Base-by-base conservation (phyloP, 371 early-diverging fungal species). In the Coemansia sp. region DNA sequence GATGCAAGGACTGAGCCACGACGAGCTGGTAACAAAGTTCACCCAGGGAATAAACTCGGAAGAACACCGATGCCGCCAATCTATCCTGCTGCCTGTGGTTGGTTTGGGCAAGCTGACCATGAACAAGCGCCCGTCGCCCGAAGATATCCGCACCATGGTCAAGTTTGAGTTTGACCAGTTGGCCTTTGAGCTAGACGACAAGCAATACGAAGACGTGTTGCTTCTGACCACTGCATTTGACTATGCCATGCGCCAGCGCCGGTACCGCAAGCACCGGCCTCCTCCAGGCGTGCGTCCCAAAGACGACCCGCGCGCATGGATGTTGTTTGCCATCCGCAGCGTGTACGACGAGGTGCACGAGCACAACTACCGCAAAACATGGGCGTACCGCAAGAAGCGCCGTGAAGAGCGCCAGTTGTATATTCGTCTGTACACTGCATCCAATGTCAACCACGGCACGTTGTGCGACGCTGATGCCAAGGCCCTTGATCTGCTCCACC, bases 41-140 rank as follows among this genome's bases (percentile, higher is more conserved):
- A 31, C 75, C 5, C 34, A 59, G 29, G 88, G 85, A 16, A 68
- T 83, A 18, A 13, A 24, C 10, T 16, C 60, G 14, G 47, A 54
- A 4, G 14, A 16, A 16, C 18, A 8, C 5, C 81, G 81, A 10
- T 84, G 82, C 45, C 90, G 90, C 63, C 93, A 92, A 63, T 95
- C 92, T 62, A 87, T 98, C 11, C 78, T 98, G 31, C 91, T 90
- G 68, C 98, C 98, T 1, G 95, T 98, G 0, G 91, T 93, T n/a
- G 98, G 97, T 4, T 84, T 85, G 34, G 98, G 95, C 31, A 86
- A 88, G 73, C 91, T 91, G 63, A 85, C 86, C 22, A 71, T 92
- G 64, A 87, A 86, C 77, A 92, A 91, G 66, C 77, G 84, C 8
- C 87, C 86, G 51, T 84, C 86, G 22, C 78, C 80, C n/a, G 83